phyloP scores from a whole-genome alignment of 331 rosid genomes.

The Quercus phellos region DNA sequence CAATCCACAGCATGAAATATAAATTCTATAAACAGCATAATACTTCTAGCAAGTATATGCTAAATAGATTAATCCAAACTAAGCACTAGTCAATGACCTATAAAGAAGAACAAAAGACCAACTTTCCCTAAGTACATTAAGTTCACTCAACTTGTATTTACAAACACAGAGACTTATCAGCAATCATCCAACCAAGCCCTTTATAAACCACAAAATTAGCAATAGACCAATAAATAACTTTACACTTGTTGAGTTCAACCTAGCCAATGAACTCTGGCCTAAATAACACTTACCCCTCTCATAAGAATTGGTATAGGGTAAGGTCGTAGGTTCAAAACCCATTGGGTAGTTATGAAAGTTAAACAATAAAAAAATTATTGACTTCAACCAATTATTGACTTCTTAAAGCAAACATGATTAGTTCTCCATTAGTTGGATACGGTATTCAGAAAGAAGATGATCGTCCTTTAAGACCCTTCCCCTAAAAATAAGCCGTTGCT shows the following conservation, averaged over 20 bases:
- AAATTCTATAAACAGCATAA: not conserved
- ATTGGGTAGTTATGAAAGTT: no score
- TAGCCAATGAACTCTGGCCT: not conserved
- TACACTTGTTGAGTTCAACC: not conserved
- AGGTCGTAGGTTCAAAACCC: no score
- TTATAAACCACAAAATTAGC: not conserved
- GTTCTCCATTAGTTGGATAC: constrained; percentile 55
- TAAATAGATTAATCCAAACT: not conserved
- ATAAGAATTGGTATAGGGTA: no score
- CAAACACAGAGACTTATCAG: not conserved
- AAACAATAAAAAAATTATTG: not conserved
- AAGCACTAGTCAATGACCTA: not conserved
- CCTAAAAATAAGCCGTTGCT: constrained; percentile 90
- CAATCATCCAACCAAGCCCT: not conserved
- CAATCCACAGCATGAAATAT: not conserved
- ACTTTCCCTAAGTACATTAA: no score
- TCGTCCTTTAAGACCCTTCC: constrained; percentile 94
- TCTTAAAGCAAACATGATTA: not conserved
- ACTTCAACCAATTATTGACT: not conserved
- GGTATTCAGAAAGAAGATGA: constrained; percentile 72
- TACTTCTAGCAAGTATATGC: not conserved
- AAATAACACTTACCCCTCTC: no score
- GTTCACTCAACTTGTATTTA: not conserved
- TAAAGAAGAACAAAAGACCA: not conserved
- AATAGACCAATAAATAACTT: not conserved